Base-by-base conservation (phyloP, 768 basidiomycete species). In the Lactarius sanguifluus region DNA sequence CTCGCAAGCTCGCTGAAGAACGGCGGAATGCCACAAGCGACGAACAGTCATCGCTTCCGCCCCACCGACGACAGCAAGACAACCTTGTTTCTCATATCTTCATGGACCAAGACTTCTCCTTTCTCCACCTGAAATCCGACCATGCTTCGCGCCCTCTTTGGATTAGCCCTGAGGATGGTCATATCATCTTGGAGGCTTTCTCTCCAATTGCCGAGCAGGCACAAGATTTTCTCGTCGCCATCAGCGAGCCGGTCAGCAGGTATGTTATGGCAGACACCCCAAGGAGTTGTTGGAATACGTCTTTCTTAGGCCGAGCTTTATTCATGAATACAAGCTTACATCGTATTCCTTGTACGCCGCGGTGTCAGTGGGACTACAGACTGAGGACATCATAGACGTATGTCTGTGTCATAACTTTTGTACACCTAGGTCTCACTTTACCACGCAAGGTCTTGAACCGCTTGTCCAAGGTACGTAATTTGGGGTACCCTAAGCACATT, bases 241-340 rank as follows among this genome's bases (percentile, higher is more conserved):
- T 99, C 59, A 93, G 94, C 73, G 97, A 99, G 78, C 97, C 97
- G 71, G 95, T 98, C 73, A 98, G 95, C 83, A 89, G 95, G 95
- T 96, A 78, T 77, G 92, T 81, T 73, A 63, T 55, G 43, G 50
- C 55, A 63, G 59, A 52, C 36, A 41, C 56, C 62, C 60, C 43
- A 43, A 58, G 78, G 80, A 78, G 74, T 67, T 77, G 75, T 68
- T 47, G 47, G 57, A 67, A 65, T 70, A 67, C 61, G 69, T 64
- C 36, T 40, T 69, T 64, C 47, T 34, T 70, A 96, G 96, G 82
- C 97, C 97, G 61, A 89, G 94, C 57, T 94, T 96, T 79, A 96
- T 98, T 69, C 96, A 99, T 80, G 97, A 98, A 81, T 99, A 98
- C 83, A 94, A 96, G 79, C 86, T 99, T 75, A 98, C 96, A 64